These are phyloP conservation scores for Phytopythium chamaehyphon DNA, from an alignment of 352 stramenopile species.

Conservation along the genomic window DNA sequence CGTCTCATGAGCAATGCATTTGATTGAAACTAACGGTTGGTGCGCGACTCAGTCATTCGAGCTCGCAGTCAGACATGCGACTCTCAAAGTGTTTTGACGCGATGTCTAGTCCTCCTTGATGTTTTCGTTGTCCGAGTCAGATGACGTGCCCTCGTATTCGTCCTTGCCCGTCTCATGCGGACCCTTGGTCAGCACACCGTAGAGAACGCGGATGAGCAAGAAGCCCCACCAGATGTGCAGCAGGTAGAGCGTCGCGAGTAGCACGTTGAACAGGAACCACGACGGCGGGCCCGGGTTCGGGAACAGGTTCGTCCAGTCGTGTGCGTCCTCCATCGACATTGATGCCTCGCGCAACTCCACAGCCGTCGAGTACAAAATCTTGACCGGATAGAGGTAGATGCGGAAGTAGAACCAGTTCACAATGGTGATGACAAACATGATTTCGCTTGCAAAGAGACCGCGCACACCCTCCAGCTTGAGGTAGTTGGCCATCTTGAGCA, in stretches of 20 bases:
- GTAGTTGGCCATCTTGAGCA: constrained; percentile 91
- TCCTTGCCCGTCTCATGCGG: constrained; percentile 77
- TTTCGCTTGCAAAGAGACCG: constrained; percentile 68
- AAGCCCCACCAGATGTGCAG: constrained; percentile 86
- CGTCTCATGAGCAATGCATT: no score
- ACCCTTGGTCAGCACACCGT: constrained; percentile 69
- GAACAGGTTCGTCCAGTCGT: constrained; percentile 66
- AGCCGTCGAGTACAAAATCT: constrained; percentile 74
- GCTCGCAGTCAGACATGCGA: background rate
- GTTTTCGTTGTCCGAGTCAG: constrained; percentile 68
- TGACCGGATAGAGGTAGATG: constrained; percentile 82
- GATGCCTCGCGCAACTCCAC: constrained; percentile 72
- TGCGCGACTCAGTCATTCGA: background rate
- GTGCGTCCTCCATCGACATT: constrained; percentile 66
- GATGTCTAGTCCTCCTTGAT: constrained; percentile 46
- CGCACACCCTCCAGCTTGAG: constrained; percentile 76
- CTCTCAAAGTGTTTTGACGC: no score
- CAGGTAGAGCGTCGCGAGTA: constrained; percentile 68
- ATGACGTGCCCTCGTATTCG: constrained; percentile 82
- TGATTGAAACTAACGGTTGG: no score
- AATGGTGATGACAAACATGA: constrained; percentile 65
- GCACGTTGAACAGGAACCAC: constrained; percentile 80
- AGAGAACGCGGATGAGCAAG: constrained; percentile 64
- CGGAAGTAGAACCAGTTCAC: constrained; percentile 82
- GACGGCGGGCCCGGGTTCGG: constrained; percentile 64